phyloP scores from a whole-genome alignment of 495 filamentous ascomycete genomes.

The Immersiella caudata region DNA sequence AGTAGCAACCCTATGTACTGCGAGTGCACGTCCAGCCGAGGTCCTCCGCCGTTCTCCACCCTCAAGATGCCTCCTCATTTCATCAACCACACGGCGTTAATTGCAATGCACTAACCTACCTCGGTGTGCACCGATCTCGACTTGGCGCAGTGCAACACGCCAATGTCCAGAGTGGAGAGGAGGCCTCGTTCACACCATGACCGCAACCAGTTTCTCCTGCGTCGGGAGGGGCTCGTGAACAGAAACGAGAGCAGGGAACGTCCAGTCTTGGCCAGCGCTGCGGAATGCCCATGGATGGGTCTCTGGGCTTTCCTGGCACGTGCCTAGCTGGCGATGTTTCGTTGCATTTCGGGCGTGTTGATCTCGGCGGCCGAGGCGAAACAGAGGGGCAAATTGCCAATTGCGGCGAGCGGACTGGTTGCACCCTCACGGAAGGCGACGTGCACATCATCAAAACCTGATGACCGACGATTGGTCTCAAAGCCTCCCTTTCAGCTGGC shows the following conservation, averaged over 20 bases:
- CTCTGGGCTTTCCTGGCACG: neutral
- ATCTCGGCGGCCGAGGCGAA: neutral
- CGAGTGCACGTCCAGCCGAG: neutral
- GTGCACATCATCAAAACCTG: conserved; percentile 4
- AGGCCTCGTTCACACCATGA: neutral
- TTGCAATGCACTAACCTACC: neutral
- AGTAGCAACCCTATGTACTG: no score
- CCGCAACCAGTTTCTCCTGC: neutral
- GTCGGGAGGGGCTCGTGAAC: neutral
- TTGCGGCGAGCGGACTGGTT: neutral
- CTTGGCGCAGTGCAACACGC: neutral
- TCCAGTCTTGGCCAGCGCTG: neutral
- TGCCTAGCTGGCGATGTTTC: neutral
- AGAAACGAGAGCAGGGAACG: neutral
- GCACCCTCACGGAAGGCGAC: conserved; percentile 6
- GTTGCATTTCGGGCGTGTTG: neutral
- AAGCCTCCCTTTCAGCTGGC: conserved; percentile 9
- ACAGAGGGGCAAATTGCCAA: conserved; percentile 5
- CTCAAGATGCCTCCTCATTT: neutral
- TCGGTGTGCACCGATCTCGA: neutral
- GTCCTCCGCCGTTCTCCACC: neutral
- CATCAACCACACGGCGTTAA: neutral
- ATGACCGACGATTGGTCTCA: conserved; percentile 3
- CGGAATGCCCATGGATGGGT: neutral
- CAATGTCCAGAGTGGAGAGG: neutral